phyloP scores from a whole-genome alignment of 1,139 yeast species.

The Candida tetrigidarum region DNA sequence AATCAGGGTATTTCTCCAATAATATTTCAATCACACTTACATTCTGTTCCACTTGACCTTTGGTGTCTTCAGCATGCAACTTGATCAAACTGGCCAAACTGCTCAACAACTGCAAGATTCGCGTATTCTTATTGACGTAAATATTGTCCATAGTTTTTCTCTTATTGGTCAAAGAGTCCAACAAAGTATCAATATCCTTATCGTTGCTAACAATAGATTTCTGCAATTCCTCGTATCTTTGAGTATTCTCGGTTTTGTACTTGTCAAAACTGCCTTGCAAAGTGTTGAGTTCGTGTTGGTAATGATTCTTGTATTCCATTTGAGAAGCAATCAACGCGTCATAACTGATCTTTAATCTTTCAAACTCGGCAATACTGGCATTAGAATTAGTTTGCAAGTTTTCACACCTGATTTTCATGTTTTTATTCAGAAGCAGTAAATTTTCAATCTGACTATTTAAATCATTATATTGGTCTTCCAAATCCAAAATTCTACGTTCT shows the following conservation, averaged over 20 bases:
- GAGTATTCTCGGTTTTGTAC: constrained; percentile 41
- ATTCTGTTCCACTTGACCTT: constrained; percentile 37
- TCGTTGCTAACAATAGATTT: constrained; percentile 39
- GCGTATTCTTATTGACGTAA: constrained; percentile 50
- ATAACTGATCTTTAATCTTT: constrained; percentile 62
- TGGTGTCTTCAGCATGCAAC: constrained; percentile 52
- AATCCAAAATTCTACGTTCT: constrained; percentile 63
- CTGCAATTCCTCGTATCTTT: constrained; percentile 32
- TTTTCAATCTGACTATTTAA: constrained; percentile 48
- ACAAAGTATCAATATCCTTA: constrained; percentile 47
- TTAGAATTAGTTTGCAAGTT: constrained; percentile 53
- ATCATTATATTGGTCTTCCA: constrained; percentile 59
- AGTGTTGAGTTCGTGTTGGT: constrained; percentile 37
- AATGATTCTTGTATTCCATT: constrained; percentile 57
- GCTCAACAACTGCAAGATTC: constrained; percentile 48
- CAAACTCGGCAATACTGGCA: constrained; percentile 54
- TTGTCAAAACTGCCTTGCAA: constrained; percentile 35
- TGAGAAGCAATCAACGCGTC: constrained; percentile 64
- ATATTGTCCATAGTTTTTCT: constrained; percentile 47
- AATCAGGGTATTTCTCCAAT: constrained; percentile 41
- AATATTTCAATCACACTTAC: constrained; percentile 33
- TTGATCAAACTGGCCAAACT: constrained; percentile 50
- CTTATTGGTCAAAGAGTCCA: constrained; percentile 46
- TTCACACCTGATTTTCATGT: constrained; percentile 52
- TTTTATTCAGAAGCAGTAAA: constrained; percentile 49